phyloP scores from a whole-genome alignment of 2,329 filamentous ascomycete species.

The Fusarium pininemorale region DNA sequence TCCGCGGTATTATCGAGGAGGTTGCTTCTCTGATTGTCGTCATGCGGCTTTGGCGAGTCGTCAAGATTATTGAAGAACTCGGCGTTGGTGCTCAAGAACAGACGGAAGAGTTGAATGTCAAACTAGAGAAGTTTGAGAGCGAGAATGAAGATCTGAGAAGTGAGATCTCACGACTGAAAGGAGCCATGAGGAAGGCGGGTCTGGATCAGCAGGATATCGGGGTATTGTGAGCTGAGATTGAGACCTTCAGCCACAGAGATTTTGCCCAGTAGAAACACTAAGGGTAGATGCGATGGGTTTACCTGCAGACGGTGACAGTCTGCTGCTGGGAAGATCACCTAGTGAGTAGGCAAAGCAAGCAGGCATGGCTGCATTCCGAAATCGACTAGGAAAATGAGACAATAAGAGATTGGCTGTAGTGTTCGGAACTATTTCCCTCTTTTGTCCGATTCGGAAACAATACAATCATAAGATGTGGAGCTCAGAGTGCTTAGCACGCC shows the following conservation, averaged over 20 bases:
- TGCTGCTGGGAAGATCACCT: rapidly evolving
- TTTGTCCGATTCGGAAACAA: rapidly evolving
- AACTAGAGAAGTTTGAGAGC: background rate
- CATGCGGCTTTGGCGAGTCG: slow-evolving; percentile 12
- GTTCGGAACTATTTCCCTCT: background rate
- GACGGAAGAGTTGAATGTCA: background rate
- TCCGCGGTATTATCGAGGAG: slow-evolving; percentile 2
- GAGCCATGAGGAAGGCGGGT: background rate
- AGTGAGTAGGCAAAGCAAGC: too few species aligned
- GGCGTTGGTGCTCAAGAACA: background rate
- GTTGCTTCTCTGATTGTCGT: slow-evolving; percentile 14
- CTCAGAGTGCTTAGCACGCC: background rate
- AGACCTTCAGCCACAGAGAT: too few species aligned
- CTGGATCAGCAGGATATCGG: background rate
- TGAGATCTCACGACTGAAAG: background rate
- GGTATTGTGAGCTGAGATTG: background rate
- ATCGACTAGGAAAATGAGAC: background rate
- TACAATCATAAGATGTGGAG: rapidly evolving
- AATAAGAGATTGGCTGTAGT: rapidly evolving
- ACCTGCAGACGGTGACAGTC: background rate
- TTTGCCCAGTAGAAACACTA: rapidly evolving
- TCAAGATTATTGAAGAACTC: slow-evolving; percentile 17
- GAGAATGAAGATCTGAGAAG: background rate
- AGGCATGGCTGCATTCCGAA: background rate
- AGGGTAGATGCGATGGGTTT: background rate